phyloP scores from a whole-genome alignment of 2,329 filamentous ascomycete species.

The Pestalotiopsis sp. region DNA sequence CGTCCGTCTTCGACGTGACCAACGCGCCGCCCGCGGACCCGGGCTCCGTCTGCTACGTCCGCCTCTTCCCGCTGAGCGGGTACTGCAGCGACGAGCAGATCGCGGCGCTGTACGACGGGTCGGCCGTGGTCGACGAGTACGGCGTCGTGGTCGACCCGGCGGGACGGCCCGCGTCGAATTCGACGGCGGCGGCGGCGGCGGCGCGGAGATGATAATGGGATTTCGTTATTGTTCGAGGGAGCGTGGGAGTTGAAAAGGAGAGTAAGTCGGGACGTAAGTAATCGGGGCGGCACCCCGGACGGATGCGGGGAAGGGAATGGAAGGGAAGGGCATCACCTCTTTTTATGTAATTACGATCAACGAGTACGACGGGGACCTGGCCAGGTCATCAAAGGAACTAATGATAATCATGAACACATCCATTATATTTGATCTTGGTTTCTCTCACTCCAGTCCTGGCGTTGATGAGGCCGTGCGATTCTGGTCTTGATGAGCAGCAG shows the following conservation, averaged over 20 bases:
- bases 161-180: background rate
- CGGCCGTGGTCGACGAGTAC: constrained; percentile 11
- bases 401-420: too few species aligned
- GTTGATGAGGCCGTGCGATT: too few species aligned
- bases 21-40: constrained; percentile 8
- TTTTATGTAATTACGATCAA: too few species aligned
- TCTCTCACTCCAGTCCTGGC: too few species aligned
- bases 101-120: constrained; percentile 6
- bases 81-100: constrained; percentile 11
- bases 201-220: background rate
- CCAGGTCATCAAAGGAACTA: too few species aligned
- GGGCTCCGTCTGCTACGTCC: constrained; percentile 12
- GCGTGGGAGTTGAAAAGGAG: background rate
- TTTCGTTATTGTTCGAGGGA: too few species aligned
- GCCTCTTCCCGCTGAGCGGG: background rate
- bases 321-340: too few species aligned
- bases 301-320: too few species aligned
- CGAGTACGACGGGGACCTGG: too few species aligned
- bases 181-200: background rate
- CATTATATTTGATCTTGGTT: too few species aligned
- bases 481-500: too few species aligned
- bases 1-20: constrained; percentile 15
- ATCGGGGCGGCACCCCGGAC: too few species aligned
- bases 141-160: constrained; percentile 11
- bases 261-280: background rate